phyloP scores from a whole-genome alignment of 2,329 filamentous ascomycete species.

The Curvularia sp. region DNA sequence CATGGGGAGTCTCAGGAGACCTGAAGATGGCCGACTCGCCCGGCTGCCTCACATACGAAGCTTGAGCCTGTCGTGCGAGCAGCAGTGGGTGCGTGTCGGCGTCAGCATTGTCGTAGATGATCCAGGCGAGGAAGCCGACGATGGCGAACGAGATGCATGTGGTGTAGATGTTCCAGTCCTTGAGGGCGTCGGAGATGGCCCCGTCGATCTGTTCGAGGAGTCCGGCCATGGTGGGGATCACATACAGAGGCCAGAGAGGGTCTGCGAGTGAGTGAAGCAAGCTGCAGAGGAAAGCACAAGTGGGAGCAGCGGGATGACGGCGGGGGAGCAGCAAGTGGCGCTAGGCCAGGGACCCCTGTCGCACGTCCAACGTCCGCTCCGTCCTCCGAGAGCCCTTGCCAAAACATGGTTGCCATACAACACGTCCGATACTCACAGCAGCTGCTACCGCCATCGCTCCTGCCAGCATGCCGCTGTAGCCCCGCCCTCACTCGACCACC shows the following conservation, averaged over 20 bases:
- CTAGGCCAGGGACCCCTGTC: slow-evolving; percentile 15
- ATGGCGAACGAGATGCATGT: slow-evolving; percentile 73
- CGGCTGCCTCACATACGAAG: slow-evolving; percentile 79
- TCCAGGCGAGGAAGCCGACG: slow-evolving; percentile 71
- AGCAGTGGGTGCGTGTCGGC: slow-evolving; percentile 93
- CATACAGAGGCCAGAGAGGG: background rate
- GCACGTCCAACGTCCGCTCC: slow-evolving; percentile 1
- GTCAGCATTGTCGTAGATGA: slow-evolving; percentile 73
- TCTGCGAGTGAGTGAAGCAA: background rate
- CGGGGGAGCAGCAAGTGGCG: slow-evolving; percentile 14
- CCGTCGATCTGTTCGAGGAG: slow-evolving; percentile 74
- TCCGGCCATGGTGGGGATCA: slow-evolving; percentile 46
- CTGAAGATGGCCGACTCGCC: slow-evolving; percentile 87
- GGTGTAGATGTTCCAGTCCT: slow-evolving; percentile 83
- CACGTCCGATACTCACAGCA: background rate
- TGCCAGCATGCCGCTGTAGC: slow-evolving; percentile 14
- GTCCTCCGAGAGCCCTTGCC: slow-evolving; percentile 12
- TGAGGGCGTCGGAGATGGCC: slow-evolving; percentile 70
- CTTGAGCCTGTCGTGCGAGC: slow-evolving; percentile 80
- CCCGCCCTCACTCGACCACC: background rate
- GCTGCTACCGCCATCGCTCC: background rate
- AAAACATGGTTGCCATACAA: slow-evolving; percentile 23
- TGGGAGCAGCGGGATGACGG: slow-evolving; percentile 14
- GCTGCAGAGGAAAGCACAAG: slow-evolving; percentile 1
- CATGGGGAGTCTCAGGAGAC: slow-evolving; percentile 83